Conservation (phyloP, 108 stramenopile genomes). For the Nannochloropsis gaditana region DNA sequence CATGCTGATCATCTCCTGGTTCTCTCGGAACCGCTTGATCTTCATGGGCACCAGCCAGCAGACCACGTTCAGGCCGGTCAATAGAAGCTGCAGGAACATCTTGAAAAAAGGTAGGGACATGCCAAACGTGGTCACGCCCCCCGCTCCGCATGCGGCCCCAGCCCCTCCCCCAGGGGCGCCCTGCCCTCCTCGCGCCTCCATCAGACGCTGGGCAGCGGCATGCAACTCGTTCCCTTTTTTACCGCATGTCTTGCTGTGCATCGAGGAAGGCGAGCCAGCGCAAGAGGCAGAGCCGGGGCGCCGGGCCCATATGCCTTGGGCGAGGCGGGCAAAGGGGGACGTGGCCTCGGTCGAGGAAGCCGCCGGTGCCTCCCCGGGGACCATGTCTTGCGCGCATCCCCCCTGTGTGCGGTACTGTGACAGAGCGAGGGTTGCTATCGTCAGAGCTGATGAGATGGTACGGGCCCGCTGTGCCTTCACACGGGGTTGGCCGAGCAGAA, state of each 20-base stretch:
- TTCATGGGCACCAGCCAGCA: slow-evolving; percentile 49
- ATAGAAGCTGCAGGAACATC: slow-evolving; percentile 36
- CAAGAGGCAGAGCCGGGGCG: neutral
- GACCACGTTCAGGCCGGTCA: slow-evolving; percentile 42
- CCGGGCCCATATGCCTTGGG: neutral
- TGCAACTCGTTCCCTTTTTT: neutral
- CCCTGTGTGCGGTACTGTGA: neutral
- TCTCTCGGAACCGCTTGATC: slow-evolving; percentile 42
- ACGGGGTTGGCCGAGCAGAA: no score
- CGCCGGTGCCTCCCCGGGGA: slow-evolving; percentile 27
- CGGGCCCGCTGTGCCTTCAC: no score
- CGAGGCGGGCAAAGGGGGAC: neutral
- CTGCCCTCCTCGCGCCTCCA: neutral
- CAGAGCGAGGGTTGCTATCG: neutral
- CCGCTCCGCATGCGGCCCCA: neutral
- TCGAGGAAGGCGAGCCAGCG: neutral
- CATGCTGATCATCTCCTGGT: slow-evolving; percentile 51
- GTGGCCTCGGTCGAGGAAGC: neutral
- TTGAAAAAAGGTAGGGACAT: slow-evolving; percentile 26
- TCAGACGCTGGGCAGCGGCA: neutral
- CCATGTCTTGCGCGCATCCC: slow-evolving; percentile 23
- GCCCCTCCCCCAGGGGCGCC: neutral
- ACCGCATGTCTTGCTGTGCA: neutral
- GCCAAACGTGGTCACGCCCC: neutral
- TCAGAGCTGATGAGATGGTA: no score